These are phyloP conservation scores for Plantago elongata DNA, from an alignment of 257 asterid species.

Conservation along the genomic window DNA sequence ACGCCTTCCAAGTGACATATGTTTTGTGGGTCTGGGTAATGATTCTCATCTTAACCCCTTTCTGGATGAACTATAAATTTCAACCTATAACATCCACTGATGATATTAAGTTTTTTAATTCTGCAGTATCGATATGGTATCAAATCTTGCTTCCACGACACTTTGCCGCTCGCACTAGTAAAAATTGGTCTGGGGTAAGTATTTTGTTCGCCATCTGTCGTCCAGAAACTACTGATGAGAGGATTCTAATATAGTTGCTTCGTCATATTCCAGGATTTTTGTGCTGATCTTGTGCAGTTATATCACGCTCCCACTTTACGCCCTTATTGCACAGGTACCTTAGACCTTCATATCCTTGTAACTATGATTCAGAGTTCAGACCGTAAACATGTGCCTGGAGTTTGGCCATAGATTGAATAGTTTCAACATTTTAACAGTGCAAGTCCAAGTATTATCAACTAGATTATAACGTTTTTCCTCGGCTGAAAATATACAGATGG, in stretches of 20 bases:
- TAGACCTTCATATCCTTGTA: not conserved
- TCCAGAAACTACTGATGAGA: not conserved
- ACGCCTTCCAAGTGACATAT: slow-evolving; percentile 77
- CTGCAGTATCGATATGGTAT: slow-evolving; percentile 73
- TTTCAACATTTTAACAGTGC: not conserved
- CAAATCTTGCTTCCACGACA: slow-evolving; percentile 69
- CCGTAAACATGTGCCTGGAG: not conserved
- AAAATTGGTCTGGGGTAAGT: slow-evolving; percentile 68
- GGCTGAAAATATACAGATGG: slow-evolving; percentile 51
- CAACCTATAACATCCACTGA: not conserved
- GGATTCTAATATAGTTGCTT: not conserved
- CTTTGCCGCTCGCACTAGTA: slow-evolving; percentile 37
- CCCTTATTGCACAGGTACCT: slow-evolving; percentile 76
- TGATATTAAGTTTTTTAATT: not conserved
- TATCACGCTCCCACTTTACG: slow-evolving; percentile 83
- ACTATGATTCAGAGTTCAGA: too few relatives aligned
- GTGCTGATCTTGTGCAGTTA: slow-evolving; percentile 79
- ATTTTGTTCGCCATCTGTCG: slow-evolving; percentile 1
- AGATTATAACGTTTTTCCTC: not conserved
- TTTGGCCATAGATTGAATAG: not conserved
- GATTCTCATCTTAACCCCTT: slow-evolving; percentile 8
- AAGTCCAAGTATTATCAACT: too few relatives aligned
- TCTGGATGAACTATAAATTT: not conserved
- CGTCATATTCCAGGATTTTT: slow-evolving; percentile 43
- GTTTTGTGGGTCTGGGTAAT: slow-evolving; percentile 91